Base-by-base conservation (phyloP, 306 rosid genomes). In the Gastrolobium bilobum region DNA sequence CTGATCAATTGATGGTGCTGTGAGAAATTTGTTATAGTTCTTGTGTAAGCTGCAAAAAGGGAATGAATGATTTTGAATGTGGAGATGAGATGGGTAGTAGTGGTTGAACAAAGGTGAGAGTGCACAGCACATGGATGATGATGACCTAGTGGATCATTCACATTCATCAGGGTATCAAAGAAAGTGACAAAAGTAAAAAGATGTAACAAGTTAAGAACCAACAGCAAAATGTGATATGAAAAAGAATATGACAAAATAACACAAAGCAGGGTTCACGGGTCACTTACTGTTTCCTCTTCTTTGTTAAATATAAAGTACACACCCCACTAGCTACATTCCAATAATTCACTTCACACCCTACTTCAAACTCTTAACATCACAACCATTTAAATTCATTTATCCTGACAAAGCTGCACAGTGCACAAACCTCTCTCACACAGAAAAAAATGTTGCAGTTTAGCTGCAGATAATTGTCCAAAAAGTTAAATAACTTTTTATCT, bases 191-290 rank as follows among this genome's bases (percentile, higher is more conserved):
- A 60, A 20, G 35, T 10, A 85, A 82, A 76, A 64, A 15, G 65
- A 69, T 67, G 75, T 50, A 50, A 43, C 62, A 47, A 82, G 15
- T 47, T 42, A 40, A 78, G 60, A 80, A 69, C 83, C 46, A 62
- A 85, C 58, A 71, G 14, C 40, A 77, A 78, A 65, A 47, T 51
- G 73, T 42, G 83, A 31, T 74, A n/a, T n/a, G n/a, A 82, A 56
- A 58, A 70, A 84, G 83, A 92, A 79, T 52, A 87, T 75, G 93
- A 84, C 97, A 87, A 90, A 92, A 89, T 20, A 51, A 51, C 75
- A 60, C 64, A 68, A 81, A 60, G n/a, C 40, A 66, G 35, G 76
- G 85, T 88, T 92, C 96, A 92, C 97, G 96, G 93, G 97, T 83
- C 79, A 72, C 84, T 76, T 40, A 68, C 85, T 81, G 47, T 86